A percentile compares a stretch with the other conserved stretches of the same genome.
phyloP scores from a whole-genome alignment of 2,329 filamentous ascomycete species.

The Aureobasidium melanogenum region DNA sequence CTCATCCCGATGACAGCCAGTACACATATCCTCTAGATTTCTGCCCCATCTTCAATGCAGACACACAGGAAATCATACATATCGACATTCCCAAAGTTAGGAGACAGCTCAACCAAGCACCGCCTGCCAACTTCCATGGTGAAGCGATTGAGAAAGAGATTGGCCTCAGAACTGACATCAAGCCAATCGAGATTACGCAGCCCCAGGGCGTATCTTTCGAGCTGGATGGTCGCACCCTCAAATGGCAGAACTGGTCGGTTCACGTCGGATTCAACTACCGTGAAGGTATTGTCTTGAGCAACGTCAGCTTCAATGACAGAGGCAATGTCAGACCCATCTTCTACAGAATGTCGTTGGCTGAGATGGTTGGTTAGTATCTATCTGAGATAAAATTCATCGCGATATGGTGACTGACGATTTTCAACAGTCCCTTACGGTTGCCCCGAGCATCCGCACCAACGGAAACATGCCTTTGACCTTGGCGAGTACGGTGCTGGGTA shows the following conservation, averaged over 20 bases:
- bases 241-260: constrained; percentile 90
- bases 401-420: too few relatives aligned
- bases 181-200: constrained; percentile 80
- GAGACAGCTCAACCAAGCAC: constrained; percentile 61
- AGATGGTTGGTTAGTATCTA: constrained; percentile 60
- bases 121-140: constrained; percentile 72
- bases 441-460: constrained; percentile 68
- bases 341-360: constrained; percentile 78
- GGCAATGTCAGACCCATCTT: constrained; percentile 66
- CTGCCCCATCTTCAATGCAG: constrained; percentile 80
- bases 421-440: constrained; percentile 66
- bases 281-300: constrained; percentile 82
- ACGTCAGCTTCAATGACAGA: constrained; percentile 76
- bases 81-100: constrained; percentile 77
- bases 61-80: constrained; percentile 67
- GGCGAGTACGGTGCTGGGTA: constrained; percentile 75
- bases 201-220: constrained; percentile 83
- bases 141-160: constrained; percentile 62
- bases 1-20: constrained; percentile 75
- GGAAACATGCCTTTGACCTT: constrained; percentile 69
- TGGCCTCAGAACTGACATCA: constrained; percentile 70
- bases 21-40: constrained; percentile 91
- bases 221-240: constrained; percentile 62
- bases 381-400: too few relatives aligned
- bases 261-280: constrained; percentile 94